phyloP scores from a whole-genome alignment of 1,284 basidiomycete genomes.

The Tremellales sp. region DNA sequence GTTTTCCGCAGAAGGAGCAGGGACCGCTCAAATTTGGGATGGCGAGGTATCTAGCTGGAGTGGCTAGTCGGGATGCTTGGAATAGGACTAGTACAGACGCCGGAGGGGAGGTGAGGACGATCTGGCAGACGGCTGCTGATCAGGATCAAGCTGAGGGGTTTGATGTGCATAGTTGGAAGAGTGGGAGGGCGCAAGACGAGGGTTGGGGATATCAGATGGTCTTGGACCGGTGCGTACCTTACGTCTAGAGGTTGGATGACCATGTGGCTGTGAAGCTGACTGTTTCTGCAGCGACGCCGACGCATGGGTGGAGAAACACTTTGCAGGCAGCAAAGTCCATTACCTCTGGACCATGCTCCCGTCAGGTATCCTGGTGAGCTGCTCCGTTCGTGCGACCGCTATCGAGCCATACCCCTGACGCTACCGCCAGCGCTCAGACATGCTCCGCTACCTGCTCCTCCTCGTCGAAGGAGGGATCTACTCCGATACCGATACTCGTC shows the following conservation, averaged over 20 bases:
- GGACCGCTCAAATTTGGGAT: slow-evolving; percentile 13
- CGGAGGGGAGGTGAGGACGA: slow-evolving; percentile 19
- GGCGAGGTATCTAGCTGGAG: slow-evolving; percentile 12
- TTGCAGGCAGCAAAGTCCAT: slow-evolving; percentile 25
- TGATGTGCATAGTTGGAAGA: slow-evolving; percentile 34
- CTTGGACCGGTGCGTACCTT: slow-evolving; percentile 29
- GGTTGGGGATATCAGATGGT: slow-evolving; percentile 43
- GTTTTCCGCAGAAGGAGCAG: slow-evolving; percentile 17
- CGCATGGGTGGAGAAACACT: slow-evolving; percentile 19
- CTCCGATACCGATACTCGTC: slow-evolving; percentile 45
- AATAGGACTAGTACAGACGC: too few species aligned
- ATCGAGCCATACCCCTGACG: neutral
- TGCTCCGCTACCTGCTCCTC: slow-evolving; percentile 29
- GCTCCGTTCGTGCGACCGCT: neutral
- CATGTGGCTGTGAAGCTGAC: neutral
- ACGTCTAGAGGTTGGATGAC: neutral
- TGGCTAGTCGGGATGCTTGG: slow-evolving; percentile 8
- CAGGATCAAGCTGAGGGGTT: slow-evolving; percentile 3
- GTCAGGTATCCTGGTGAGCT: slow-evolving; percentile 41
- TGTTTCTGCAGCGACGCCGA: slow-evolving; percentile 25
- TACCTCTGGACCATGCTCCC: slow-evolving; percentile 40
- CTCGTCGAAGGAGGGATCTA: slow-evolving; percentile 28
- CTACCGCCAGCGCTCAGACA: slow-evolving; percentile 10
- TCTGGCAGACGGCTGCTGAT: slow-evolving; percentile 48
- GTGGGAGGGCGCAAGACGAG: slow-evolving; percentile 23